Evolutionary conservation across 2,329 filamentous ascomycete genomes (phyloP), one percentile per base, ranked within the genome.

Genomic region (Dryadomyces quercus-mongolicae): DNA sequence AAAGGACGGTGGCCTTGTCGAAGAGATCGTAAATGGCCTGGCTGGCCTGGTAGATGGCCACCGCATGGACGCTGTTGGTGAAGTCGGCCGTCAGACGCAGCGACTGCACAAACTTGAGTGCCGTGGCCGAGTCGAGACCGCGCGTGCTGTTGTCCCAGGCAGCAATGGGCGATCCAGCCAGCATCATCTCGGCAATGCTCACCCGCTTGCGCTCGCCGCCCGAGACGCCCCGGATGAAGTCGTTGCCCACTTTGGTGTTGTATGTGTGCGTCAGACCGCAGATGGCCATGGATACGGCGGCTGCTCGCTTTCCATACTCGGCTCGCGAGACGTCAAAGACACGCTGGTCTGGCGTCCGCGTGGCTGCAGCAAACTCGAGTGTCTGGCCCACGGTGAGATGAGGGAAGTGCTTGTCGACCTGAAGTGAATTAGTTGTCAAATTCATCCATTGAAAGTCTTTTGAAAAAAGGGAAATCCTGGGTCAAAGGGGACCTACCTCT

Each of bases 1-100:
- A 83, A 49, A 89, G 85, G 18, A 89, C 77, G 49, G 88, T 66
- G 0, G 88, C 84, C 66, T 88, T 88, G 66, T 89, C 85, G 70
- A 86, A 86, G 2, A 85, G 72, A 2, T 81, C 71, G 60, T 81
- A 85, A 34, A 86, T 78, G 1, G 74, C 77, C 55, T 86, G 81
- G 5, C 80, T 79, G 1, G 83, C 82, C 62, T 86, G 83, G 56
- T 86, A 86, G 1, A 86, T 70, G 2, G 82, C 78, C 3, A 85
- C 80, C 10, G 77, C 67, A 0, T 80, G 81, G 0, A 84, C 86
- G 5, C 65, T 62, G 42, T 79, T 68, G 1, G 78, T 75, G 65
- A 85, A 79, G 57, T 85, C 81, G 0, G 86, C 88, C 58, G 86
- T 75, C 44, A 81, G 78, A 38, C 82, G 72, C 53, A 88, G 67